Percentiles rank a stretch among this genome's conserved stretches.
phyloP scores from a whole-genome alignment of 2,329 filamentous ascomycete species.

The Juglanconis juglandina region DNA sequence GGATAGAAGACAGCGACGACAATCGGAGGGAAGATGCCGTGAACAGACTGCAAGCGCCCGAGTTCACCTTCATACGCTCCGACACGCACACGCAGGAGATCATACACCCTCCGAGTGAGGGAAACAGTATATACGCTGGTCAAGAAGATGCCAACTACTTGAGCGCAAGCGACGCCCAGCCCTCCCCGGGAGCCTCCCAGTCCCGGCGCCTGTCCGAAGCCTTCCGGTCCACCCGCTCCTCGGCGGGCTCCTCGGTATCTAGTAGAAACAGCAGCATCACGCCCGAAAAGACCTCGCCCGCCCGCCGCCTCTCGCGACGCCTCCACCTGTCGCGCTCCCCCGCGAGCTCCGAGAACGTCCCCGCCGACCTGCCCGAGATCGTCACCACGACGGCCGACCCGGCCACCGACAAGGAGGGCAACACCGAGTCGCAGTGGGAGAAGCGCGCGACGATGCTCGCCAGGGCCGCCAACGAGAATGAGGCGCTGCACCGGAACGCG shows the following conservation, averaged over 20 bases:
- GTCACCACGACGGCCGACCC: slow-evolving; percentile 43
- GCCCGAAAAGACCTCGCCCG: slow-evolving; percentile 30
- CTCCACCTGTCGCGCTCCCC: slow-evolving; percentile 61
- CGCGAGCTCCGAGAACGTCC: slow-evolving; percentile 69
- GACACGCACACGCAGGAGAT: slow-evolving; percentile 78
- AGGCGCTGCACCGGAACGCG: slow-evolving; percentile 43
- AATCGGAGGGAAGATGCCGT: slow-evolving; percentile 27
- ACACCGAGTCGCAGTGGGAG: slow-evolving; percentile 78
- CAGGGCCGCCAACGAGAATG: slow-evolving; percentile 45
- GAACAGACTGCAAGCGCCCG: slow-evolving; percentile 45
- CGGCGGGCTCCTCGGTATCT: slow-evolving; percentile 46
- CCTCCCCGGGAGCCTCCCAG: slow-evolving; percentile 12
- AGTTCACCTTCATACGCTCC: slow-evolving; percentile 80
- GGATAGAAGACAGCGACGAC: slow-evolving; percentile 35
- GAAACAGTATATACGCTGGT: slow-evolving; percentile 16
- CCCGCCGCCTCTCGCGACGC: slow-evolving; percentile 62
- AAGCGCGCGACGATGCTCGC: slow-evolving; percentile 87
- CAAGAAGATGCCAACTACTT: slow-evolving; percentile 26
- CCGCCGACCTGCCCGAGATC: slow-evolving; percentile 75
- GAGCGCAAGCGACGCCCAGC: slow-evolving; percentile 22
- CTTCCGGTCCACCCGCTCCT: slow-evolving; percentile 33
- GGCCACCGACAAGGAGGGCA: slow-evolving; percentile 41
- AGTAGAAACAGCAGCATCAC: slow-evolving; percentile 31
- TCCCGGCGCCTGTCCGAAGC: slow-evolving; percentile 31
- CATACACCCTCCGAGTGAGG: slow-evolving; percentile 62